Evolutionary conservation across 169 alveolate genomes (phyloP).

Genomic region (Plasmodium gallinaceum): DNA sequence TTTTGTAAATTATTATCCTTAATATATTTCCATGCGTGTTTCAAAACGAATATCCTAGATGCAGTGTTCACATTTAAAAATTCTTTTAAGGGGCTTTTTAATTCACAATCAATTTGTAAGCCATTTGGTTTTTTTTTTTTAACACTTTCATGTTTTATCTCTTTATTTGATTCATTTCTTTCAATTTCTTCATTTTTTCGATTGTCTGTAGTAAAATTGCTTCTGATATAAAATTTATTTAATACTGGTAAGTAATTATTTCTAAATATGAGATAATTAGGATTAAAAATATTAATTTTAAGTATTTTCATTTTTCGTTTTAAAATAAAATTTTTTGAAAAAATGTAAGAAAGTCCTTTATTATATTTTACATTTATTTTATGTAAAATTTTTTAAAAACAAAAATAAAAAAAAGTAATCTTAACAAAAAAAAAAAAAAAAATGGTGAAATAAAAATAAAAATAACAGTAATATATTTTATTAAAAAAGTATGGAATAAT

Average conservation of each 20-base stretch:
- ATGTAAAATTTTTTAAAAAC: too few species aligned
- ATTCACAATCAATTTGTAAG: constrained; percentile 66
- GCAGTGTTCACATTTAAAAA: constrained; percentile 64
- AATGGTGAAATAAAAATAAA: too few species aligned
- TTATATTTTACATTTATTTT: too few species aligned
- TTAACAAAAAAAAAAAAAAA: too few species aligned
- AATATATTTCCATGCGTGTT: constrained; percentile 74
- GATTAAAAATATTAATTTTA: constrained; percentile 11
- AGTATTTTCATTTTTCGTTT: constrained; percentile 10
- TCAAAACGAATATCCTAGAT: constrained; percentile 63
- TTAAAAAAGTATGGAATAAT: background rate
- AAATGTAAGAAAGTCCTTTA: too few species aligned
- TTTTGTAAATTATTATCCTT: constrained; percentile 75
- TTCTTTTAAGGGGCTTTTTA: constrained; percentile 65
- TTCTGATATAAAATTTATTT: constrained; percentile 17
- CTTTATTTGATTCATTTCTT: background rate
- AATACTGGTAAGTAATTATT: constrained; percentile 1
- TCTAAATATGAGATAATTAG: constrained; percentile 9
- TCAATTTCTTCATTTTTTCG: background rate
- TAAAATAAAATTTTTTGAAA: too few species aligned
- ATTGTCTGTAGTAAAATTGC: constrained; percentile 42
- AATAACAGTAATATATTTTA: too few species aligned
- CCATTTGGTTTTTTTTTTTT: constrained; percentile 74
- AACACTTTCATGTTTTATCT: constrained; percentile 1
- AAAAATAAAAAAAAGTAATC: too few species aligned